These are phyloP conservation scores for Boletus speciosus DNA, from an alignment of 768 basidiomycete genomes.

Conservation along the genomic window DNA sequence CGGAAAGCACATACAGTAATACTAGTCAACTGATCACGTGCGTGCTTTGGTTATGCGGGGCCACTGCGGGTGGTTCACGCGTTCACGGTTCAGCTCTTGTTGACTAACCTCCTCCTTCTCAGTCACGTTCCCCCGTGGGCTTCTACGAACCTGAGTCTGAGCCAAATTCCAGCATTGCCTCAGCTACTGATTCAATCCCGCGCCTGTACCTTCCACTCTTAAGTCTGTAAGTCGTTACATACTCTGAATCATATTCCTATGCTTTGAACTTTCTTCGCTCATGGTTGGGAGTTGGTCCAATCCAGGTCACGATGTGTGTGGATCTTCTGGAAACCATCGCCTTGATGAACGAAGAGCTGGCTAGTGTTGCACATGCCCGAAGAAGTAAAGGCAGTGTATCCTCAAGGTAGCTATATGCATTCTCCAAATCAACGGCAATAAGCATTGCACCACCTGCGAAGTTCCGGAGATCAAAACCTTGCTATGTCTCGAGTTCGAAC, in stretches of 20 bases:
- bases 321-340: neutral
- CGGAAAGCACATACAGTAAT: no score
- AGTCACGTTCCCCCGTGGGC: neutral
- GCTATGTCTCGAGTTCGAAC: neutral
- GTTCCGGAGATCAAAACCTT: neutral
- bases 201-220: neutral
- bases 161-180: neutral
- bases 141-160: neutral
- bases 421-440: neutral
- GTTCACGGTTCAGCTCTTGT: neutral
- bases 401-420: neutral
- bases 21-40: no score
- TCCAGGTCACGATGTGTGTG: neutral
- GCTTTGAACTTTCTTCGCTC: neutral
- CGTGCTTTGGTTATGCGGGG: no score
- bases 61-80: no score
- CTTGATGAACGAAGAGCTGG: neutral
- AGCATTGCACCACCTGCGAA: neutral
- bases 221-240: neutral
- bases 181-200: neutral
- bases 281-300: neutral
- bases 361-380: neutral
- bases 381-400: slow-evolving; percentile 13
- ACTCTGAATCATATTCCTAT: neutral
- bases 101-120: neutral